phyloP scores from a whole-genome alignment of 257 asterid genomes.

The Hygrophila difformis region DNA sequence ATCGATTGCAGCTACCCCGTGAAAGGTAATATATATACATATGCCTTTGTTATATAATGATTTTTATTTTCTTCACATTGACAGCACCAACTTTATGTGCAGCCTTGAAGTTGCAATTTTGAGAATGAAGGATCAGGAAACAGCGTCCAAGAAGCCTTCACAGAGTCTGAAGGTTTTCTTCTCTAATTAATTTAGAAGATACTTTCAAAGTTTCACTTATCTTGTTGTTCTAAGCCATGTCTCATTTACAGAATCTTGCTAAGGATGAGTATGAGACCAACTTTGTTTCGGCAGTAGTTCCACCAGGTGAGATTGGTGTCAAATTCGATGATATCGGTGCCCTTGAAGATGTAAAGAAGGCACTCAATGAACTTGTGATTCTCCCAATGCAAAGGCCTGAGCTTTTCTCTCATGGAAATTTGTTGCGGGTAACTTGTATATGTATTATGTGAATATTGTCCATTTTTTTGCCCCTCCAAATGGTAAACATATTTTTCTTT shows the following conservation, averaged over 20 bases:
- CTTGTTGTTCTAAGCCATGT: slow-evolving; percentile 7
- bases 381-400: slow-evolving; percentile 98
- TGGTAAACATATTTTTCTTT: background rate
- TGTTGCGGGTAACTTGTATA: slow-evolving; percentile 62
- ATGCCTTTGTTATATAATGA: slow-evolving; percentile 1
- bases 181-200: background rate
- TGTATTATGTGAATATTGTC: background rate
- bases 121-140: slow-evolving; percentile 84
- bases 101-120: slow-evolving; percentile 79
- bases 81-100: slow-evolving; percentile 20
- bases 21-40: slow-evolving; percentile 48
- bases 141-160: slow-evolving; percentile 67
- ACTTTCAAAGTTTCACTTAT: no score
- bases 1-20: slow-evolving; percentile 59
- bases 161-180: slow-evolving; percentile 69
- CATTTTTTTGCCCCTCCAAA: background rate
- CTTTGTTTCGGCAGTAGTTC: slow-evolving; percentile 92
- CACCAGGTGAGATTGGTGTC: slow-evolving; percentile 96
- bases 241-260: slow-evolving; percentile 69
- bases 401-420: slow-evolving; percentile 89
- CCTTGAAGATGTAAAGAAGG: slow-evolving; percentile 88
- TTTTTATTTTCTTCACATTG: background rate
- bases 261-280: slow-evolving; percentile 96
- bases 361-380: slow-evolving; percentile 88
- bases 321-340: slow-evolving; percentile 96